Evolutionary conservation across 1,284 basidiomycete genomes (phyloP), one percentile per base, ranked within the genome.

Genomic region (Apiotrichum akiyoshidainum): DNA sequence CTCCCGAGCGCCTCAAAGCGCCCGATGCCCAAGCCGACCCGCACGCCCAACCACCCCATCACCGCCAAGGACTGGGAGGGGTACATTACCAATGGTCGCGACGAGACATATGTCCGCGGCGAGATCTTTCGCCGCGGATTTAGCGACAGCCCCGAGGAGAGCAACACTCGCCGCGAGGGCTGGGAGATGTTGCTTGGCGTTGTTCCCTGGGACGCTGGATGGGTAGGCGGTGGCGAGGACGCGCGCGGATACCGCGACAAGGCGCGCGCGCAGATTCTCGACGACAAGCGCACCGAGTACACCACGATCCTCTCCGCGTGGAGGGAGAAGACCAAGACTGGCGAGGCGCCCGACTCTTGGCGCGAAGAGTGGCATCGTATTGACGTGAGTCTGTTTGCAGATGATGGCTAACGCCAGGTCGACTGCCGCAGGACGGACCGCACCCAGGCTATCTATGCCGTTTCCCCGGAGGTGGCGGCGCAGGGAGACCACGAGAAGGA

Each of bases 361-460:
- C 69, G 67, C 46, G 77, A 78, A 46, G 77, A 78, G 59, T 78
- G 77, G 77, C 78, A 79, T 57, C 65, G 78, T 21, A 79, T 79
- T 35, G 77, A 79, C 56, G 78, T 81, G 58, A 69, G 76, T 71
- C 10, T 16, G 13, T 14, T 4, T 21, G 1, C 11, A 19, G 10
- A 17, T n/a, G 19, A 54, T 55, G 35, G 45, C 17, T 37, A 45
- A 44, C 42, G 2, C 37, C 92, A 96, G 70, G 94, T 99, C 52
- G 96, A 99, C 72, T 98, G 95, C 70, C 86, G 95, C 53, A 85
- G 96, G 14, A 98, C 96, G n/a, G 96, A 99, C 75, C 84, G 95
- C 17, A 88, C 84, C 17, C 92, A 97, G 63, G 85, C 90, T 0
- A 81, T 96, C 52, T 99, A 96, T 68, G 83, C 87, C 1, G 82